Base-by-base conservation (phyloP, 2,329 filamentous ascomycete species). In the Leptographium radiaticola region DNA sequence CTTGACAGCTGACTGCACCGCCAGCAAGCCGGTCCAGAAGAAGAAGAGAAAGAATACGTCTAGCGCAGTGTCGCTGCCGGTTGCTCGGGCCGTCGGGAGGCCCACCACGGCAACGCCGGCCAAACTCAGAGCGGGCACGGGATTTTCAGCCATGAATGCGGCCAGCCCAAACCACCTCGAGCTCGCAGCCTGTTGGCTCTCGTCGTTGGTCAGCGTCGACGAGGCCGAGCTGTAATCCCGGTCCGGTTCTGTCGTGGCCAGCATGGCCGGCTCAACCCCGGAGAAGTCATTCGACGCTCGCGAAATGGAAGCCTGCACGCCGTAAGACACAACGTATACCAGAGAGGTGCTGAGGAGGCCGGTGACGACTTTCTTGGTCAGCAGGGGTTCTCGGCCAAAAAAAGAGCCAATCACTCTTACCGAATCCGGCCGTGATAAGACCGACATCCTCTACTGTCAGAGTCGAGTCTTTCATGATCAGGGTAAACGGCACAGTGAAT, bases 401-500 rank as follows among this genome's bases (percentile, higher is more conserved):
- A 36, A 10, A 2, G 9, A 36, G 34, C 12, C 13, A 16, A 36
- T 11, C 10, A 18, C 6, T 33, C 45, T 25, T 57, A 77, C 75
- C 55, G 52, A 75, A 77, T 34, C 69, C 70, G 3, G 65, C 67
- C 18, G 74, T 67, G 9, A 76, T 67, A 18, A 68, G 60, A 6
- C 68, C 73, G n/a, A 76, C 67, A 0, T 58, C 62, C 53, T 64
- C 62, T 4, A 54, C 57, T 18, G 62, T 61, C 59, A 18, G 64
- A 61, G 9, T 71, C 57, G 12, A 67, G 59, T 8, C 68, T 56
- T 64, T 60, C 42, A 70, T 68, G 15, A 77, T 67, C 65, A 72
- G 71, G 2, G 76, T 63, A 2, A 78, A 68, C 0, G 75, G 75
- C 2, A 77, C 67, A 0, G 72, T 70, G 58, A 78, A 78, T 4